Evolutionary conservation across 2,329 filamentous ascomycete species (phyloP).

Genomic region (Xylariaceae sp.): DNA sequence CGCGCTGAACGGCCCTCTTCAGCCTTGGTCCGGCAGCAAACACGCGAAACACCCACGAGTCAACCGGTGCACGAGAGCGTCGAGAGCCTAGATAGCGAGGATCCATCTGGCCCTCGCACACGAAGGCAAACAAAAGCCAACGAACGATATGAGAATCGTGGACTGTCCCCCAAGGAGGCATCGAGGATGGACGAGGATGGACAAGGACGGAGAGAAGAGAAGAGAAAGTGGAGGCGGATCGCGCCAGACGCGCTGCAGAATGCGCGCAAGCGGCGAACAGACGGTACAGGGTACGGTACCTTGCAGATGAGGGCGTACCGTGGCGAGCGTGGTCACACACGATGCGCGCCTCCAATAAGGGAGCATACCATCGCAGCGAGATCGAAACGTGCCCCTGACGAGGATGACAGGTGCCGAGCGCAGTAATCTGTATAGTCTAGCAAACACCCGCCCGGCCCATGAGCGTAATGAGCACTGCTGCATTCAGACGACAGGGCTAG

Average conservation of each 20-base stretch:
- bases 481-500: too few relatives aligned
- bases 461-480: too few relatives aligned
- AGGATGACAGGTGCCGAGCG: neutral
- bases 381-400: constrained; percentile 4
- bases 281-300: constrained; percentile 15
- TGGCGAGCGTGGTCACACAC: too few relatives aligned
- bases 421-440: too few relatives aligned
- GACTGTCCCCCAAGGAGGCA: neutral
- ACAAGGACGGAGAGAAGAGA: neutral
- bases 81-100: neutral
- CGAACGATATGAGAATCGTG: neutral
- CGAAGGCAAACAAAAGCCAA: neutral
- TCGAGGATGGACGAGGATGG: neutral
- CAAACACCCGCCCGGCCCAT: too few relatives aligned
- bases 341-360: constrained; percentile 9
- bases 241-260: neutral
- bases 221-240: neutral
- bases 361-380: constrained; percentile 6
- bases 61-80: neutral
- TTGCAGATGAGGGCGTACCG: constrained; percentile 17
- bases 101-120: neutral
- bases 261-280: neutral
- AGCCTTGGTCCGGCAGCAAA: too few relatives aligned
- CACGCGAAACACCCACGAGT: too few relatives aligned
- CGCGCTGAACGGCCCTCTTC: too few relatives aligned